phyloP scores from a whole-genome alignment of 371 early-diverging fungal genomes.

The Coemansia sp. region DNA sequence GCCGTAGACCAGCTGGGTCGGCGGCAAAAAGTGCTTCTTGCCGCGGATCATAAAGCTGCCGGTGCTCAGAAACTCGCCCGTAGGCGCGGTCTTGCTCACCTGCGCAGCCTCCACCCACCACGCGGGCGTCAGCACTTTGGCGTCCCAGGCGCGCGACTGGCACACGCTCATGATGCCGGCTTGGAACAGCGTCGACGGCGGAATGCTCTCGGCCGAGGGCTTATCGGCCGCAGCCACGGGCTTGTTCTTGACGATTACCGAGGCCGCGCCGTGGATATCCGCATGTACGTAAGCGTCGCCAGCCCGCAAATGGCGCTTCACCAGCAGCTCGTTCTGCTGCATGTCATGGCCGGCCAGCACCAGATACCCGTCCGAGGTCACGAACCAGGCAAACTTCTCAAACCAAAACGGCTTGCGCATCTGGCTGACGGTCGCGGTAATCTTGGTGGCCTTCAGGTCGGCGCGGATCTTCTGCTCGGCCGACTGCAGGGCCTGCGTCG shows the following conservation, averaged over 20 bases:
- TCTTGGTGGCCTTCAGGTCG: constrained; percentile 74
- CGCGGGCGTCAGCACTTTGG: constrained; percentile 92
- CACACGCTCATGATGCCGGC: constrained; percentile 97
- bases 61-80: constrained; percentile 94
- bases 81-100: constrained; percentile 94
- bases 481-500: constrained; percentile 80
- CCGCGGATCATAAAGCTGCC: constrained; percentile 98
- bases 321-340: constrained; percentile 97
- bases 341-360: constrained; percentile 97
- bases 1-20: constrained; percentile 95
- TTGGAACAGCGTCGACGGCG: constrained; percentile 89
- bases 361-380: constrained; percentile 92
- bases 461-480: constrained; percentile 86
- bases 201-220: constrained; percentile 63
- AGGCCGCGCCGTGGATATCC: constrained; percentile 93
- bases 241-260: constrained; percentile 89
- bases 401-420: constrained; percentile 98
- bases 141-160: constrained; percentile 97
- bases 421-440: constrained; percentile 63
- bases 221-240: constrained; percentile 15
- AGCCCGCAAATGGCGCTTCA: constrained; percentile 77
- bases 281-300: constrained; percentile 96
- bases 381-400: constrained; percentile 99
- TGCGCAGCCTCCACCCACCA: constrained; percentile 96
- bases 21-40: constrained; percentile 94